Percentiles rank a stretch among this genome's conserved stretches.
These are phyloP conservation scores for Ogataea trehaloabstinens DNA, from an alignment of 805 yeast species.

Conservation along the genomic window DNA sequence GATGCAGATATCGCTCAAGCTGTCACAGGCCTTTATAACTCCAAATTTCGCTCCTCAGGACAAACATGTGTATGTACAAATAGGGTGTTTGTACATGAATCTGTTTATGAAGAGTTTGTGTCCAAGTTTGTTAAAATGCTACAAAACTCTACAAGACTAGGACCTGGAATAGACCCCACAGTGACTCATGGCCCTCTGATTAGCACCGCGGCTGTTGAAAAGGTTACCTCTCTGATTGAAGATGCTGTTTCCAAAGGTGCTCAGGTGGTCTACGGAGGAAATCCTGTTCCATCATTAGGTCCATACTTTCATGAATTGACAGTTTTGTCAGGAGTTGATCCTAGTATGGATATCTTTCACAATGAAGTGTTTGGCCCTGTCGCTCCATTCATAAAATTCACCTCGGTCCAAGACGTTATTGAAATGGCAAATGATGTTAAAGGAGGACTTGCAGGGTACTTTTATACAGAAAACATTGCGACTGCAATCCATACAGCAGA, in stretches of 20 bases:
- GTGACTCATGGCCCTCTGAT: conserved; percentile 76
- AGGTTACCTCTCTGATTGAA: conserved; percentile 55
- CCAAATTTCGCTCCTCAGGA: conserved; percentile 73
- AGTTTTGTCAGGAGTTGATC: conserved; percentile 52
- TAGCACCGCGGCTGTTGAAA: conserved; percentile 53
- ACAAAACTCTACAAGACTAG: conserved; percentile 45
- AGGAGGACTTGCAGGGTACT: conserved; percentile 75
- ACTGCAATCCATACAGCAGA: conserved; percentile 58
- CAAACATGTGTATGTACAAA: conserved; percentile 82
- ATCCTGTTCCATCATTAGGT: conserved; percentile 55
- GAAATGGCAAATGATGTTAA: conserved; percentile 55
- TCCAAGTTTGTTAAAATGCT: conserved; percentile 44
- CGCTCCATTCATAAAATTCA: conserved; percentile 61
- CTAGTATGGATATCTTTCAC: conserved; percentile 51
- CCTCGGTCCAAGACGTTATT: conserved; percentile 53
- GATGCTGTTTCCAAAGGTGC: conserved; percentile 70
- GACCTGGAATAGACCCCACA: conserved; percentile 56
- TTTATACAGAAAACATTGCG: conserved; percentile 52
- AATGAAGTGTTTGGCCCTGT: conserved; percentile 83
- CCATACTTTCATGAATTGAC: conserved; percentile 66
- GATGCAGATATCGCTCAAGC: conserved; percentile 70
- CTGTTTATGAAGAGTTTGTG: conserved; percentile 58
- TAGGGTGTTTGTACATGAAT: conserved; percentile 60
- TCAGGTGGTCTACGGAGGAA: conserved; percentile 56
- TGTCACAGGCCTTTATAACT: conserved; percentile 54